Percentiles rank a stretch among this genome's conserved stretches.
These are phyloP conservation scores for Cutaneotrichosporon dermatis DNA, from an alignment of 1,284 basidiomycete genomes.

Conservation along the genomic window DNA sequence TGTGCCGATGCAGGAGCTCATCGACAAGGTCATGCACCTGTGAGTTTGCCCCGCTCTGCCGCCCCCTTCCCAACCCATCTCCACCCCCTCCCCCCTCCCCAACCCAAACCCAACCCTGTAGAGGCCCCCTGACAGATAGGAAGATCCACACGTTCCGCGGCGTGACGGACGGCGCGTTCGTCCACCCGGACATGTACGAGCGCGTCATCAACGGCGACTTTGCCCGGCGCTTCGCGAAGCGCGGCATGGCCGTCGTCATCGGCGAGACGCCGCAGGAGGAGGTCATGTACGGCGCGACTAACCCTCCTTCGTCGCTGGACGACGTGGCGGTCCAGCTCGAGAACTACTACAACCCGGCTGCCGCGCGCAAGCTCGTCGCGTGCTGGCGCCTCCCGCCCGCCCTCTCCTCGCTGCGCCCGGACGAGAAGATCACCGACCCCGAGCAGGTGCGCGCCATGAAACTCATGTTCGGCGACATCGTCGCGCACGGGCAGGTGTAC, in stretches of 20 bases:
- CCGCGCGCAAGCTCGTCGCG: slow-evolving; percentile 13
- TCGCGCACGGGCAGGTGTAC: slow-evolving; percentile 27
- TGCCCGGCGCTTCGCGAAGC: slow-evolving; percentile 17
- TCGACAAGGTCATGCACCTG: slow-evolving; percentile 26
- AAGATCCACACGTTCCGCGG: slow-evolving; percentile 29
- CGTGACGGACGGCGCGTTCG: slow-evolving; percentile 27
- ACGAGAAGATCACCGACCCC: background rate
- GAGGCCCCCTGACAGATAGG: background rate
- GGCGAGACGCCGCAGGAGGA: slow-evolving; percentile 28
- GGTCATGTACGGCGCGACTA: slow-evolving; percentile 24
- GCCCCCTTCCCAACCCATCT: no score
- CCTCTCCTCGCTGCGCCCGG: background rate
- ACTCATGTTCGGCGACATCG: slow-evolving; percentile 23
- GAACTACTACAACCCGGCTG: slow-evolving; percentile 25
- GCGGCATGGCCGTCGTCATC: slow-evolving; percentile 24
- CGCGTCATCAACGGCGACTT: slow-evolving; percentile 18
- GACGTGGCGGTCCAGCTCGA: slow-evolving; percentile 20
- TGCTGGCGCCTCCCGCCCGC: slow-evolving; percentile 5
- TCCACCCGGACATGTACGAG: slow-evolving; percentile 16
- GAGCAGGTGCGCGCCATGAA: slow-evolving; percentile 8
- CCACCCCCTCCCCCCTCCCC: no score
- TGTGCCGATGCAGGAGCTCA: slow-evolving; percentile 20
- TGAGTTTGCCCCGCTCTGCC: slow-evolving; percentile 4
- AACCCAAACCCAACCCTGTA: no score
- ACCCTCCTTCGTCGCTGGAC: slow-evolving; percentile 16